Evolutionary conservation across 768 basidiomycete species (phyloP).

Genomic region (Leucocoprinus birnbaumii): DNA sequence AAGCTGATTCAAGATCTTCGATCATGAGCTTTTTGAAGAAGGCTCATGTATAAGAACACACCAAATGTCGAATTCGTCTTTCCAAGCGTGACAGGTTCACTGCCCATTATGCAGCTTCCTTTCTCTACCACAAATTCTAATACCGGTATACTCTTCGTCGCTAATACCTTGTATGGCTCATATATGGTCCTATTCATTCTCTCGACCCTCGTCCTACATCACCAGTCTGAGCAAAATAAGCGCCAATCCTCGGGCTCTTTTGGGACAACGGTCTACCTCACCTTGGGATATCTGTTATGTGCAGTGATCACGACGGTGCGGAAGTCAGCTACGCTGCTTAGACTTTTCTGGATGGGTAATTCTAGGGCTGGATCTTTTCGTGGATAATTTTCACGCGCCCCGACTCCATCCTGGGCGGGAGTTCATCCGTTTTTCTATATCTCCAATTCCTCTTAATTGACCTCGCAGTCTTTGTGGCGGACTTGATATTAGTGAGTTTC

Average conservation of each 20-base stretch:
- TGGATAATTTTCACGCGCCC: not conserved
- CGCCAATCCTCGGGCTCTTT: not conserved
- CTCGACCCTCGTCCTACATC: constrained; percentile 3
- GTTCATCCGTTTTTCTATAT: not conserved
- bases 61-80: too few species aligned
- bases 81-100: too few species aligned
- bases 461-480: not conserved
- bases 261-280: not conserved
- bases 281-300: not conserved
- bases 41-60: too few species aligned
- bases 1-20: too few species aligned
- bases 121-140: too few species aligned
- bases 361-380: not conserved
- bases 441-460: not conserved
- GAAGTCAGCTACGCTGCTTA: not conserved
- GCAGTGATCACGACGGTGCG: not conserved
- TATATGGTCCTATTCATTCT: constrained; percentile 1
- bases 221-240: not conserved
- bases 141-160: constrained; percentile 1
- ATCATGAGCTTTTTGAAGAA: too few species aligned
- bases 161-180: not conserved
- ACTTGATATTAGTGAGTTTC: not conserved
- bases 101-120: too few species aligned
- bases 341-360: not conserved
- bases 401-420: not conserved